Conservation (phyloP, 768 basidiomycete genomes). For the Calocera viscosa region DNA sequence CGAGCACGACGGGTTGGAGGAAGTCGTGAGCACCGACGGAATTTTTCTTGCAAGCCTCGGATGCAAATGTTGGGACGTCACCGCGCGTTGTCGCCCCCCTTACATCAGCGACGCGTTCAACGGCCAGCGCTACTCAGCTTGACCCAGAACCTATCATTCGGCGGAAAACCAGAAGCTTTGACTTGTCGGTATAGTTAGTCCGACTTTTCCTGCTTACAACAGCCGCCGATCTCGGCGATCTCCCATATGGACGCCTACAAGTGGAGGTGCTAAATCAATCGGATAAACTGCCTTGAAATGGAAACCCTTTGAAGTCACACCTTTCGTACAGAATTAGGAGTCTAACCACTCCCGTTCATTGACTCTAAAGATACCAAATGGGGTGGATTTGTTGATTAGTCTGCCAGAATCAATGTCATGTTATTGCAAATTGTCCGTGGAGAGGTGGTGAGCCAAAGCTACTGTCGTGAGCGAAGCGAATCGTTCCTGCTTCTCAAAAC, state of each 20-base stretch:
- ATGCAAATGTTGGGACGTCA: constrained; percentile 3
- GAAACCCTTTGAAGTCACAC: background rate
- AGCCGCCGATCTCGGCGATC: background rate
- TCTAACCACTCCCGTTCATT: too few relatives aligned
- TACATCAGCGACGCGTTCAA: background rate
- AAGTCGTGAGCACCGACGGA: background rate
- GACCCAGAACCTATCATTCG: background rate
- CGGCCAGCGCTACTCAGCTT: background rate
- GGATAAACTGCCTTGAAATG: background rate
- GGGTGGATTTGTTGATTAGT: too few relatives aligned
- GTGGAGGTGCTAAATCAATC: background rate
- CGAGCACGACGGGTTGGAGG: background rate
- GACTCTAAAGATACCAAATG: too few relatives aligned
- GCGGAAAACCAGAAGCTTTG: background rate
- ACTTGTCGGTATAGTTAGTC: background rate
- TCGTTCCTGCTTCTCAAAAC: background rate
- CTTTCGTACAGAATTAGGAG: too few relatives aligned
- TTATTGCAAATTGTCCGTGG: too few relatives aligned
- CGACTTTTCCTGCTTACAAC: background rate
- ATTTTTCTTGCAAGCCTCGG: background rate
- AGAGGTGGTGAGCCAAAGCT: background rate
- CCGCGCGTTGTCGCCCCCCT: background rate
- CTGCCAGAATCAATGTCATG: too few relatives aligned
- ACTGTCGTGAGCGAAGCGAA: background rate
- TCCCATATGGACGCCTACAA: background rate